Evolutionary conservation across 371 early-diverging fungal species (phyloP).

Genomic region (Mortierella sp.): DNA sequence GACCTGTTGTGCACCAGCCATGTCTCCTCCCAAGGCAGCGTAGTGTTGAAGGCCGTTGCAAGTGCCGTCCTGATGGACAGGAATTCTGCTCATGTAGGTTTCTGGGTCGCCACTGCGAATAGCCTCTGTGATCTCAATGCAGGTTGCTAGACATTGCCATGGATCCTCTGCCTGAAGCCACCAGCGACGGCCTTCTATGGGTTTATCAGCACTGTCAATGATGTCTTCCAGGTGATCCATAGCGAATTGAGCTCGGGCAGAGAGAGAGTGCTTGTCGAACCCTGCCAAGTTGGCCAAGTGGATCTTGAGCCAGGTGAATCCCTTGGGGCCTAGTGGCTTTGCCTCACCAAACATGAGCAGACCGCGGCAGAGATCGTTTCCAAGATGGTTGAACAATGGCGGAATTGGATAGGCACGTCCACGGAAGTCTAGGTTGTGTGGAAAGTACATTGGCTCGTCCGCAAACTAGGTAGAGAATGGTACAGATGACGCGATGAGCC

Average conservation of each 20-base stretch:
- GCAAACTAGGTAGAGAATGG: constrained; percentile 68
- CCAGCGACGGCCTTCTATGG: constrained; percentile 83
- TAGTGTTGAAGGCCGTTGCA: constrained; percentile 99
- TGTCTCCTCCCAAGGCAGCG: constrained; percentile 97
- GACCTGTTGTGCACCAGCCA: constrained; percentile 91
- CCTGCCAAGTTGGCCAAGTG: constrained; percentile 96
- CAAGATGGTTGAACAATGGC: constrained; percentile 94
- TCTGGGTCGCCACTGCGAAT: constrained; percentile 79
- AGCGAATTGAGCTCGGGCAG: constrained; percentile 82
- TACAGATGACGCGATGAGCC: not conserved
- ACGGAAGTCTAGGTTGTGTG: constrained; percentile 98
- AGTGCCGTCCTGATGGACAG: constrained; percentile 98
- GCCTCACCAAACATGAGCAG: constrained; percentile 85
- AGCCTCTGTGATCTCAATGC: constrained; percentile 87
- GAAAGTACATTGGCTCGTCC: constrained; percentile 93
- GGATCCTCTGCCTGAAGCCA: constrained; percentile 94
- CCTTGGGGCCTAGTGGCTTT: constrained; percentile 87
- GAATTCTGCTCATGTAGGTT: constrained; percentile 77
- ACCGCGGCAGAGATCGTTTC: constrained; percentile 96
- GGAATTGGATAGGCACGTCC: constrained; percentile 99
- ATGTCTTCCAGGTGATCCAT: constrained; percentile 81
- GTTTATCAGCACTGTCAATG: constrained; percentile 85
- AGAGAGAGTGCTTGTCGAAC: constrained; percentile 92
- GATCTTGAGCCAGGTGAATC: constrained; percentile 94
- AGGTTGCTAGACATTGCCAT: constrained; percentile 95